Base-by-base conservation (phyloP, 164 flowering plant species). In the Platanus orientalis region DNA sequence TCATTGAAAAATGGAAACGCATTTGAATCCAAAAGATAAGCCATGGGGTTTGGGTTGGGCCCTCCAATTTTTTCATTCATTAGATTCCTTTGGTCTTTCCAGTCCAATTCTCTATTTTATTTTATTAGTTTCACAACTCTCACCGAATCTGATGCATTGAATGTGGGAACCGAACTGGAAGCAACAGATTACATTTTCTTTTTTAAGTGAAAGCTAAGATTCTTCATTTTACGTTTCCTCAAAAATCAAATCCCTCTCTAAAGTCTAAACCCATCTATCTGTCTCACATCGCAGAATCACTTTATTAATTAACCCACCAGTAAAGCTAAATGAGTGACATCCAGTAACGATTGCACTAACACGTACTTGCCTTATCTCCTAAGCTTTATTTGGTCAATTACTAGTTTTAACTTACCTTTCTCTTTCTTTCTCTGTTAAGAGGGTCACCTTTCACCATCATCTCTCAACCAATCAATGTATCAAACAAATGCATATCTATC, bases 91-190 rank as follows among this genome's bases (percentile, higher is more conserved):
- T 59, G 23, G n/a, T 40, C 5, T n/a, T 45, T 63, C 48, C 30
- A 54, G 20, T 39, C 13, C 44, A 42, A 59, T 52, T 27, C 27
- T 54, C 44, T 0, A 3, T 21, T 25, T 47, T 47, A 28, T 44
- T 50, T 64, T 64, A 64, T 57, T 61, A 67, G 57, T n/a, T 68
- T 71, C 30, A 10, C 19, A 68, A 61, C 63, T 62, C 65, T 54
- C 51, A 72, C 36, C 71, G 67, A 73, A 71, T 71, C 68, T 54
- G 71, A 71, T 79, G 70, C 83, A 69, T 67, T 76, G 80, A 79
- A 79, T 72, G 71, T 72, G 76, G 75, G 69, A 63, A 58, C 57
- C 51, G 62, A 69, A 73, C 36, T 57, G 74, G 69, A 32, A 3
- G 57, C 74, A 61, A 62, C 29, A 30, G 12, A 45, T 65, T 61